These are phyloP conservation scores for Nigrospora osmanthi DNA, from an alignment of 2,329 filamentous ascomycete species.

Conservation along the genomic window DNA sequence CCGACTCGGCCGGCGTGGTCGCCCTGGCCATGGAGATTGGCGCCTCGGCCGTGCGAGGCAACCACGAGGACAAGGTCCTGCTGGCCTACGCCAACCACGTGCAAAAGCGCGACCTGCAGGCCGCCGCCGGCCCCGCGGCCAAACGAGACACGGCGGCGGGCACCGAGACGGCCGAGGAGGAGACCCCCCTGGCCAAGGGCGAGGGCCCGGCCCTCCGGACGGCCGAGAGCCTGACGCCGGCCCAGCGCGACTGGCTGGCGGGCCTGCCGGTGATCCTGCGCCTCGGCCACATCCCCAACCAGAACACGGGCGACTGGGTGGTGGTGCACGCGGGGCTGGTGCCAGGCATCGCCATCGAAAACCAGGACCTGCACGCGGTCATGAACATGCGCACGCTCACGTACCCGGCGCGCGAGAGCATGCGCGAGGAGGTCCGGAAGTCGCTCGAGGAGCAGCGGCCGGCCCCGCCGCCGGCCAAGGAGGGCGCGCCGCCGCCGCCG, in stretches of 20 bases:
- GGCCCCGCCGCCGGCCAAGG: neutral
- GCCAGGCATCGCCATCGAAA: constrained; percentile 60
- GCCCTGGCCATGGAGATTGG: constrained; percentile 64
- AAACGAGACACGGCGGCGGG: constrained; percentile 5
- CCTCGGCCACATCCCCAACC: constrained; percentile 48
- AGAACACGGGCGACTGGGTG: constrained; percentile 50
- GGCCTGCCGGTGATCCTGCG: constrained; percentile 71
- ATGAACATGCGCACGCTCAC: constrained; percentile 90
- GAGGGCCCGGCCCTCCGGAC: constrained; percentile 41
- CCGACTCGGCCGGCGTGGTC: constrained; percentile 72
- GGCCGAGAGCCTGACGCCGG: constrained; percentile 40
- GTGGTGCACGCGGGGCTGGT: constrained; percentile 84
- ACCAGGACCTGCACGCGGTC: constrained; percentile 68
- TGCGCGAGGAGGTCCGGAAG: neutral
- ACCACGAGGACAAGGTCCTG: constrained; percentile 86
- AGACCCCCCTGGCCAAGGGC: constrained; percentile 19
- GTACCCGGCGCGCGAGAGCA: constrained; percentile 29
- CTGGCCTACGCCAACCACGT: constrained; percentile 43
- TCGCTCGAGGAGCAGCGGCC: neutral
- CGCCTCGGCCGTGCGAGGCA: constrained; percentile 80
- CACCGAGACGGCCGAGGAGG: constrained; percentile 17
- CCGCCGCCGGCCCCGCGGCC: constrained; percentile 6
- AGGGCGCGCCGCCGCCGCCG: constrained; percentile 14
- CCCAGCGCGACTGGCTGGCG: constrained; percentile 63
- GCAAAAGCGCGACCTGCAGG: constrained; percentile 5